Conservation (phyloP, 192 early-diverging fungal genomes). For the Cladochytrium replicatum region DNA sequence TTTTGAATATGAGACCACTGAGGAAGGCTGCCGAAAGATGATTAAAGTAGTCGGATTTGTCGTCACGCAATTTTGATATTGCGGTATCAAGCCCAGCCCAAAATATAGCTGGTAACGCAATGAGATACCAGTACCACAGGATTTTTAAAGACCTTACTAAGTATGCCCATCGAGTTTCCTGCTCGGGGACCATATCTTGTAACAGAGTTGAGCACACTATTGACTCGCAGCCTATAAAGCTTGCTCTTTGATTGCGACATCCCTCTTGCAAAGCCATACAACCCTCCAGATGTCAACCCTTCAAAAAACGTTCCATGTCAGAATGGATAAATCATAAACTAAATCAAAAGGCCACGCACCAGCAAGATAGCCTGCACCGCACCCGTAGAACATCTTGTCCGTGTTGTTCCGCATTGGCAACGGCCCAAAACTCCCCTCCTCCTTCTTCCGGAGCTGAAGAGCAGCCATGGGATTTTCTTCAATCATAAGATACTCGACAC, state of each 20-base stretch:
- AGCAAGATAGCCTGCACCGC: conserved; percentile 38
- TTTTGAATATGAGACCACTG: conserved; percentile 43
- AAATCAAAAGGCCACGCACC: conserved; percentile 15
- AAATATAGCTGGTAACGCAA: conserved; percentile 25
- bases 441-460: conserved; percentile 14
- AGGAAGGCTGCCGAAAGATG: conserved; percentile 44
- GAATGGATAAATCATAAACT: not conserved
- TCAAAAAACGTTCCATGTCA: conserved; percentile 1
- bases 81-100: conserved; percentile 36
- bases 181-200: conserved; percentile 44
- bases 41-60: conserved; percentile 41
- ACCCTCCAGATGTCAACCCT: conserved; percentile 28
- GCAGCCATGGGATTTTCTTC: conserved; percentile 34
- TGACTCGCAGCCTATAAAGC: conserved; percentile 36
- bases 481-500: conserved; percentile 39
- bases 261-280: conserved; percentile 39
- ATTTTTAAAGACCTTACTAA: conserved; percentile 24
- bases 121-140: not conserved
- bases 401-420: conserved; percentile 45
- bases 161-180: conserved; percentile 40
- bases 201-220: conserved; percentile 38
- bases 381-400: conserved; percentile 45
- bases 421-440: conserved; percentile 38
- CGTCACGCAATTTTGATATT: conserved; percentile 21
- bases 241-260: conserved; percentile 34